Evolutionary conservation across 495 filamentous ascomycete species (phyloP).

Genomic region (Lineolata rhizophorae): DNA sequence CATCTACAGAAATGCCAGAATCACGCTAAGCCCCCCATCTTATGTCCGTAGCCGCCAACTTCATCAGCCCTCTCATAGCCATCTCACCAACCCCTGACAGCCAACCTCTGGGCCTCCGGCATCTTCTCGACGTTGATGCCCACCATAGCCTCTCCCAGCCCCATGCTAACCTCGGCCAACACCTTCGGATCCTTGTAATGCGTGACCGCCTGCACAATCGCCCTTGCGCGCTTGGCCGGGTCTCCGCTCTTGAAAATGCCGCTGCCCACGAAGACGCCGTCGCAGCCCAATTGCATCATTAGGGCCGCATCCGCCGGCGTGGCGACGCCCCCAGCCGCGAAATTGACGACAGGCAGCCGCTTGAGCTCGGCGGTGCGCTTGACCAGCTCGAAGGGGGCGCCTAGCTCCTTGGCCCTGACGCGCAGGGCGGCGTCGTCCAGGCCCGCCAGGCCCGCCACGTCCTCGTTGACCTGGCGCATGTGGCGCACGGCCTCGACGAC

Average conservation of each 20-base stretch:
- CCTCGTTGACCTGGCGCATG: slow-evolving; percentile 70
- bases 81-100: slow-evolving; percentile 72
- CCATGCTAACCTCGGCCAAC: slow-evolving; percentile 66
- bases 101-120: slow-evolving; percentile 57
- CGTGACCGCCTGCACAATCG: slow-evolving; percentile 86
- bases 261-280: slow-evolving; percentile 90
- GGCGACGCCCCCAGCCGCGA: slow-evolving; percentile 89
- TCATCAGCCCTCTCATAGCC: no score
- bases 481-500: slow-evolving; percentile 93
- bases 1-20: no score
- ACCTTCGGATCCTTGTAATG: slow-evolving; percentile 74
- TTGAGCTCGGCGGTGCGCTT: slow-evolving; percentile 71
- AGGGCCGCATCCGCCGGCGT: slow-evolving; percentile 92
- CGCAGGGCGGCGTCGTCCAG: slow-evolving; percentile 47
- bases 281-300: slow-evolving; percentile 98
- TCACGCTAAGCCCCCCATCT: no score
- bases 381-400: slow-evolving; percentile 50
- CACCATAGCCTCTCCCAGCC: slow-evolving; percentile 88
- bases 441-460: slow-evolving; percentile 51
- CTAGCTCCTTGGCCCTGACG: slow-evolving; percentile 60
- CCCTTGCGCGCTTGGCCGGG: slow-evolving; percentile 64
- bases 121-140: slow-evolving; percentile 66
- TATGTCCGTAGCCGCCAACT: no score
- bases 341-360: slow-evolving; percentile 89
- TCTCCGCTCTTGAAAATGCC: slow-evolving; percentile 96